These are phyloP conservation scores for Mycena floridula DNA, from an alignment of 768 basidiomycete genomes.

Conservation along the genomic window DNA sequence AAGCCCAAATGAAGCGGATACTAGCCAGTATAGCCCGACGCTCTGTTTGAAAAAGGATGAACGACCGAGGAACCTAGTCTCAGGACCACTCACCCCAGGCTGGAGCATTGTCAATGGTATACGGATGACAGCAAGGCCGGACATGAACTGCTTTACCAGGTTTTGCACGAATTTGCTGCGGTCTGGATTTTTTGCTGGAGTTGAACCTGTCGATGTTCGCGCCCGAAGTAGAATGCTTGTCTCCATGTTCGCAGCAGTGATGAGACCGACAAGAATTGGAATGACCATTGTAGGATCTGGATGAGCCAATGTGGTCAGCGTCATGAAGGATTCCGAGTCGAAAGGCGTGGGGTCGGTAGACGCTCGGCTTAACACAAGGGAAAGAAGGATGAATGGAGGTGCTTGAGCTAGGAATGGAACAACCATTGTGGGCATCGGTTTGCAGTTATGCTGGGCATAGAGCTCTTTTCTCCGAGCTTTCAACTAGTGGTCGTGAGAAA, in stretches of 20 bases:
- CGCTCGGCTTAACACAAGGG: conserved; percentile 48
- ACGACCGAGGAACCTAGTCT: conserved; percentile 3
- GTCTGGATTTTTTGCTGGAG: neutral
- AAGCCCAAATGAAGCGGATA: conserved; percentile 69
- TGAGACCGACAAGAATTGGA: conserved; percentile 64
- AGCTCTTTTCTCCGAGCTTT: conserved; percentile 50
- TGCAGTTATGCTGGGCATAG: conserved; percentile 51
- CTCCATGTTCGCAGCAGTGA: conserved; percentile 78
- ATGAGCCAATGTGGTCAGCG: conserved; percentile 63
- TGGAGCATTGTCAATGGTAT: conserved; percentile 63
- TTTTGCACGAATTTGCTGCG: conserved; percentile 31
- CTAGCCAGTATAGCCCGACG: conserved; percentile 70
- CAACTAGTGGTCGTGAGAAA: no score
- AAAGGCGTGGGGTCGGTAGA: conserved; percentile 59
- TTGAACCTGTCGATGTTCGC: conserved; percentile 51
- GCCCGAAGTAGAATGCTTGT: conserved; percentile 53
- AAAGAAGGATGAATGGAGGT: conserved; percentile 66
- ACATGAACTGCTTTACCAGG: conserved; percentile 48
- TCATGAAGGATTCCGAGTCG: conserved; percentile 73
- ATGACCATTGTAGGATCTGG: conserved; percentile 65
- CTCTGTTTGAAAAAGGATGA: conserved; percentile 33
- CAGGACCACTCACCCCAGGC: conserved; percentile 52
- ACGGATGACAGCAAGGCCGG: conserved; percentile 54
- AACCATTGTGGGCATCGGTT: conserved; percentile 49
- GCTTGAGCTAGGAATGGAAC: conserved; percentile 62